Evolutionary conservation across 345 rosid genomes (phyloP).

Genomic region (Arabidopsis thaliana): TAIR10.1 NC_003070.9:28522501-28523000

Average conservation of each 20-base stretch:
- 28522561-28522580: too few relatives aligned
- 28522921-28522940: conserved; percentile 12
- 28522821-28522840: not conserved
- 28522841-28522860: not conserved
- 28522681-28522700: too few relatives aligned
- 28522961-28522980: conserved; percentile 66
- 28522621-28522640: too few relatives aligned
- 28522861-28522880: conserved; percentile 1
- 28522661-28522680: too few relatives aligned
- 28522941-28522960: conserved; percentile 35
- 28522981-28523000: conserved; percentile 64
- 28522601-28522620: too few relatives aligned
- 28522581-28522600: too few relatives aligned
- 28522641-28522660: too few relatives aligned
- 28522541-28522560: too few relatives aligned
- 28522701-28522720: not conserved
- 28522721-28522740: not conserved
- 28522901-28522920: not conserved
- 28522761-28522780: not conserved
- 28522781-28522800: not conserved
- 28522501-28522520: too few relatives aligned
- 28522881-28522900: not conserved
- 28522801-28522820: not conserved
- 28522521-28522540: too few relatives aligned
- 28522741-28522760: not conserved